Base-by-base conservation (phyloP, 306 rosid genomes). In the Nissolia schottii region DNA sequence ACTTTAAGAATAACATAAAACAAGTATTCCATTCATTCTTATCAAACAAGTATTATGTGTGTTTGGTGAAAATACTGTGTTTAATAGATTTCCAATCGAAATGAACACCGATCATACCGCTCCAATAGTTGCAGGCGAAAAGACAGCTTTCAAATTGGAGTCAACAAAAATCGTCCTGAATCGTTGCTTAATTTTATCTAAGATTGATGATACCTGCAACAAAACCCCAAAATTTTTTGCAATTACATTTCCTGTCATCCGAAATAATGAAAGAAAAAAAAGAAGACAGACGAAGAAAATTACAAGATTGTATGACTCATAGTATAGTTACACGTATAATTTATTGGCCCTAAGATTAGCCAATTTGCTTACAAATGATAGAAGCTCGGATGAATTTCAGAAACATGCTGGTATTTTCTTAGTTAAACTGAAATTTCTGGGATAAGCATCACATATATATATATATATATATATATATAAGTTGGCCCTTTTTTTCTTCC, bases 91-190 rank as follows among this genome's bases (percentile, higher is more conserved):
- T 74, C 32, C 2, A 53, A 40, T 43, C n/a, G 46, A 28, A 45
- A 31, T 60, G 46, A 54, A 40, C 25, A 37, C 2, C 27, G 41
- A 41, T 46, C 78, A 60, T 88, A 90, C 98, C 80, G 96, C 91
- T 69, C 96, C 98, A 70, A 64, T 54, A 49, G 91, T 85, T 82
- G 98, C 76, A 15, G 98, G 98, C n/a, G 96, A 84, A 58, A 92
- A 85, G 56, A 88, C 2, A 25, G 91, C 74, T 83, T 83, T 78
- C 69, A 86, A 72, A 77, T 82, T 90, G 31, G 88, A 70, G 65
- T 76, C 80, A 56, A 34, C 6, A 32, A 72, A 59, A 68, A 88
- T 5, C 37, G 8, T 56, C 63, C 37, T 68, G 14, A 77, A 24
- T 20, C 11, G 16, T 14, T 80, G 61, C 64, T 41, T 79, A n/a